A percentile compares a stretch with the other conserved stretches of the same genome.
These are phyloP conservation scores for Pythium rishiriense DNA, from an alignment of 352 stramenopile species.

Conservation along the genomic window DNA sequence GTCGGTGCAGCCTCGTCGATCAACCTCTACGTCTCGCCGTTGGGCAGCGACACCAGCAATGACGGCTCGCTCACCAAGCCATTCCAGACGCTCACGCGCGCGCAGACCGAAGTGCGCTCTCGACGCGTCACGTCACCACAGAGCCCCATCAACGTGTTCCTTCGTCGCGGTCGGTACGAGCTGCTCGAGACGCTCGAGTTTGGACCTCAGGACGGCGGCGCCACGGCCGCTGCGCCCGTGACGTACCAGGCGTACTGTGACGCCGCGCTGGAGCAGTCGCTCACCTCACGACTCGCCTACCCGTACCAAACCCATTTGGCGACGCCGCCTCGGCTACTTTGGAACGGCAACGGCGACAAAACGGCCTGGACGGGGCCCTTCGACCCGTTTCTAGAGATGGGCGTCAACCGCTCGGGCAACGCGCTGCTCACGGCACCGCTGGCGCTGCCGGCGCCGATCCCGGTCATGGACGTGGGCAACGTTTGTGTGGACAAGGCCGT, in stretches of 20 bases:
- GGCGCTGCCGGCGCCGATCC: constrained; percentile 11
- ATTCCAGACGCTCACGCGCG: constrained; percentile 55
- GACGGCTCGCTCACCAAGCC: constrained; percentile 49
- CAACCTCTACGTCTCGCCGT: constrained; percentile 53
- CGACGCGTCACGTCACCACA: constrained; percentile 27
- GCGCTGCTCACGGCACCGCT: constrained; percentile 33
- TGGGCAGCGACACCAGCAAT: constrained; percentile 38
- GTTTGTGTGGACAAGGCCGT: constrained; percentile 67
- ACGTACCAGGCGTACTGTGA: constrained; percentile 78
- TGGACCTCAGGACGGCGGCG: constrained; percentile 40
- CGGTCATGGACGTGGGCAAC: constrained; percentile 36
- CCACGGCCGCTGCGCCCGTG: constrained; percentile 30
- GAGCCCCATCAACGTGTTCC: constrained; percentile 53
- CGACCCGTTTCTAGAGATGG: constrained; percentile 64
- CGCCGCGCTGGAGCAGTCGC: constrained; percentile 29
- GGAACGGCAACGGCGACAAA: constrained; percentile 63
- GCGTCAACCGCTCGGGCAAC: constrained; percentile 47
- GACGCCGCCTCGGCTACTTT: constrained; percentile 46
- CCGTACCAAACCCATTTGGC: constrained; percentile 44
- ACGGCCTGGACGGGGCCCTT: constrained; percentile 45
- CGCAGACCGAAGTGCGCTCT: constrained; percentile 38
- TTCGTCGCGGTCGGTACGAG: constrained; percentile 57
- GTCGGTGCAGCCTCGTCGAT: constrained; percentile 27
- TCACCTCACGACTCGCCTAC: constrained; percentile 41
- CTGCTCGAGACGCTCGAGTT: constrained; percentile 60